Percentiles rank a stretch among this genome's conserved stretches.
Evolutionary conservation across 257 asterid genomes (phyloP).

Genomic region (Lycium barbarum): DNA sequence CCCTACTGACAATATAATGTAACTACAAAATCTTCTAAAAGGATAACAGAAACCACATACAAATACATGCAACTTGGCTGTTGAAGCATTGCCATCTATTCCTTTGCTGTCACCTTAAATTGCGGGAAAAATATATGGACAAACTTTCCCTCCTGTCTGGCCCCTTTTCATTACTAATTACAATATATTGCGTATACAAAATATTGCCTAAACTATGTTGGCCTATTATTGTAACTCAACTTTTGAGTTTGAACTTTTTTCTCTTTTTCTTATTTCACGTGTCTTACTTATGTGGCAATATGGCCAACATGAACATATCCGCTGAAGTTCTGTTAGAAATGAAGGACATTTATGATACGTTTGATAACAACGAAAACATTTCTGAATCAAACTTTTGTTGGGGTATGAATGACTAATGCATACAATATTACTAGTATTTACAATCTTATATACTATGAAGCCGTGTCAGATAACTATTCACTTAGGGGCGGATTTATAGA

Average conservation of each 20-base stretch:
- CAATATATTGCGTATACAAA: too few species aligned
- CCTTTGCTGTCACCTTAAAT: neutral
- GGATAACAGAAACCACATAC: neutral
- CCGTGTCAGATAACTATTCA: too few species aligned
- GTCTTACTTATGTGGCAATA: neutral
- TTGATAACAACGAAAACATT: neutral
- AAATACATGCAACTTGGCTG: neutral
- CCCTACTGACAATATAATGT: neutral
- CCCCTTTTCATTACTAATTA: neutral
- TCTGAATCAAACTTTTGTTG: neutral
- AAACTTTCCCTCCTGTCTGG: neutral
- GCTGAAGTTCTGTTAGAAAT: neutral
- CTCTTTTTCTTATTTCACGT: neutral
- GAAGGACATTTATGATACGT: neutral
- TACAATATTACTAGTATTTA: too few species aligned
- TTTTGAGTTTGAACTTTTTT: too few species aligned
- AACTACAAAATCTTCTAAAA: neutral
- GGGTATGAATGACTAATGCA: neutral
- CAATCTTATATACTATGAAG: too few species aligned
- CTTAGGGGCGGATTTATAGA: too few species aligned
- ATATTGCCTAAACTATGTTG: neutral
- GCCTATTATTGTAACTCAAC: too few species aligned
- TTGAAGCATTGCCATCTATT: constrained; percentile 2
- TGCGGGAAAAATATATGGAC: too few species aligned
- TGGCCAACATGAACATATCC: neutral